Evolutionary conservation across 2,329 filamentous ascomycete species (phyloP), one percentile per base, ranked within the genome.

Genomic region (Fusarium tanahbumbuense): DNA sequence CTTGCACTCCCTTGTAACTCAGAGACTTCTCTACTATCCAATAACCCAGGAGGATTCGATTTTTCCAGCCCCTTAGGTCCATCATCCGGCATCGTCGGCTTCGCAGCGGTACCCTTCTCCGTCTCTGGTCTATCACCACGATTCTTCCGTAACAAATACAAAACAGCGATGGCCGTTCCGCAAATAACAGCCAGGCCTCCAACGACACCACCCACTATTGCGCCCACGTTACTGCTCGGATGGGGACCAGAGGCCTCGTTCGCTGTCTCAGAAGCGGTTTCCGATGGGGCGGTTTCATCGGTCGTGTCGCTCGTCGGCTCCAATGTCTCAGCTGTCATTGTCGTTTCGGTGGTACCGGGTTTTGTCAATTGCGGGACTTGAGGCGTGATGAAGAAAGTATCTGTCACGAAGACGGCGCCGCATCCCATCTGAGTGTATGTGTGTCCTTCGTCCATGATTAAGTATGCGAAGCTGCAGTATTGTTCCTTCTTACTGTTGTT

Each of bases 341-440:
- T 70, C 2, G 40, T 47, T 23, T 49, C 37, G 30, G 60, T 37
- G 18, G 34, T 44, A 37, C 60, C 63, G 44, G 61, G 11, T 40
- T 27, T 49, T 11, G 68, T 57, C 10, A 53, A 57, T 1, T 55
- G 9, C 6, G 56, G 40, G 20, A 22, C 34, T n/a, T 70, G 71
- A 2, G 72, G 74, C 0, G 69, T 64, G 11, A 70, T 60, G 44
- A 68, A 37, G 30, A 70, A 76, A 22, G 73, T 75, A 27, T 79
- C 68, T 5, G 74, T 76, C 7, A 50, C 66, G 11, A 74, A 70
- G 44, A 55, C 66, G 4, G 60, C 59, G 6, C 76, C 80, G 34
- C 80, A 81, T 8, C 78, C 77, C 20, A 80, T 74, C 37, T 81
- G 81, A 1, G 77, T 75, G 44, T 81, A 82, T 11, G 73, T 77